Conservation (phyloP, 2,329 filamentous ascomycete genomes). For the Didymella pinodella region DNA sequence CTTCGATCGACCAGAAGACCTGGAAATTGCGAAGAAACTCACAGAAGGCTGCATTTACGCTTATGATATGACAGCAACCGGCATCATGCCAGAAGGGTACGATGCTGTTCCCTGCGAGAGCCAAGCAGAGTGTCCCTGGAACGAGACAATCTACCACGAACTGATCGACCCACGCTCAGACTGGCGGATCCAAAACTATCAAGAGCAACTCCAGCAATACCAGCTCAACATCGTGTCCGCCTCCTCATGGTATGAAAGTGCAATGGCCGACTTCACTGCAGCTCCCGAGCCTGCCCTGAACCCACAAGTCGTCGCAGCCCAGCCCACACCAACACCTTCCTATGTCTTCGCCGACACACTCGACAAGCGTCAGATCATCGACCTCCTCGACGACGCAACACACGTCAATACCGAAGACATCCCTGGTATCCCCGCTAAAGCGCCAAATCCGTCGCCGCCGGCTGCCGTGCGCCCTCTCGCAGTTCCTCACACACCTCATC, state of each 20-base stretch:
- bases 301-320: slow-evolving; percentile 17
- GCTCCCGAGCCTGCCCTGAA: slow-evolving; percentile 21
- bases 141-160: slow-evolving; percentile 56
- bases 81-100: slow-evolving; percentile 69
- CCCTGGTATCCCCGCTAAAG: slow-evolving; percentile 9
- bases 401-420: slow-evolving; percentile 18
- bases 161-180: slow-evolving; percentile 49
- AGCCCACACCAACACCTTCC: slow-evolving; percentile 29
- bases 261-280: slow-evolving; percentile 39
- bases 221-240: slow-evolving; percentile 45
- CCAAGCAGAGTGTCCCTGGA: slow-evolving; percentile 53
- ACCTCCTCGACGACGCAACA: slow-evolving; percentile 35
- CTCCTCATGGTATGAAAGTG: slow-evolving; percentile 40
- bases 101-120: slow-evolving; percentile 58
- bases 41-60: slow-evolving; percentile 70
- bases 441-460: slow-evolving; percentile 14
- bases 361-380: slow-evolving; percentile 39
- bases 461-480: slow-evolving; percentile 23
- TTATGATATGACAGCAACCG: slow-evolving; percentile 64
- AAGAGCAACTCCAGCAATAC: slow-evolving; percentile 47
- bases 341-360: slow-evolving; percentile 32
- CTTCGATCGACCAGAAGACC: slow-evolving; percentile 62
- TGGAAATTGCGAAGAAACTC: slow-evolving; percentile 65
- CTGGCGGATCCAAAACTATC: slow-evolving; percentile 35
- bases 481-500: slow-evolving; percentile 9